Conservation (phyloP, 1,284 basidiomycete species). For the Puccinia triticina region DNA sequence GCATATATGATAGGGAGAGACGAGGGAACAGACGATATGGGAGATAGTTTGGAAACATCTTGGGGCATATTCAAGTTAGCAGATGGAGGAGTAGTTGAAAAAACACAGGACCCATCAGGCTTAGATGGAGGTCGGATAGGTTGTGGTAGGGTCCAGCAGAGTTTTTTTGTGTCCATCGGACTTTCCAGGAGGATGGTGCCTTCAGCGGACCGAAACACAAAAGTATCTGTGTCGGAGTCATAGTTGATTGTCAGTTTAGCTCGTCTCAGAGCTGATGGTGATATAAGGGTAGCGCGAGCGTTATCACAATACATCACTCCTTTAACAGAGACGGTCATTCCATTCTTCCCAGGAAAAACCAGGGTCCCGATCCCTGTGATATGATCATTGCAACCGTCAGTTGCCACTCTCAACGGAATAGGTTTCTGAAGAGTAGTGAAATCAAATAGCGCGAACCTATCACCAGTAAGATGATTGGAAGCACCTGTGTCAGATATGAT, state of each 20-base stretch:
- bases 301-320: conserved; percentile 24
- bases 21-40: too few relatives aligned
- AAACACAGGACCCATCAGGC: too few relatives aligned
- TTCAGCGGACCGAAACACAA: background rate
- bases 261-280: background rate
- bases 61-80: background rate
- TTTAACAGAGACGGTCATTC: background rate
- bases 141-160: background rate
- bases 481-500: conserved; percentile 6
- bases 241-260: background rate
- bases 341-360: conserved; percentile 29
- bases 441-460: background rate
- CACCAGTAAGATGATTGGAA: background rate
- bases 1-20: background rate
- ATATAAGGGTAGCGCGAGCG: background rate
- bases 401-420: conserved; percentile 19
- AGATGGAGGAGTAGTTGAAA: too few relatives aligned
- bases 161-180: background rate
- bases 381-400: background rate
- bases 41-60: background rate
- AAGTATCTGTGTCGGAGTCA: background rate
- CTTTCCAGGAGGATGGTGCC: background rate
- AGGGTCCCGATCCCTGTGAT: conserved; percentile 2
- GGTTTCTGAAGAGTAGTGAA: background rate
- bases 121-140: background rate